Evolutionary conservation across 768 basidiomycete genomes (phyloP), one percentile per base, ranked within the genome.

Genomic region (Rhodotorula kratochvilovae): DNA sequence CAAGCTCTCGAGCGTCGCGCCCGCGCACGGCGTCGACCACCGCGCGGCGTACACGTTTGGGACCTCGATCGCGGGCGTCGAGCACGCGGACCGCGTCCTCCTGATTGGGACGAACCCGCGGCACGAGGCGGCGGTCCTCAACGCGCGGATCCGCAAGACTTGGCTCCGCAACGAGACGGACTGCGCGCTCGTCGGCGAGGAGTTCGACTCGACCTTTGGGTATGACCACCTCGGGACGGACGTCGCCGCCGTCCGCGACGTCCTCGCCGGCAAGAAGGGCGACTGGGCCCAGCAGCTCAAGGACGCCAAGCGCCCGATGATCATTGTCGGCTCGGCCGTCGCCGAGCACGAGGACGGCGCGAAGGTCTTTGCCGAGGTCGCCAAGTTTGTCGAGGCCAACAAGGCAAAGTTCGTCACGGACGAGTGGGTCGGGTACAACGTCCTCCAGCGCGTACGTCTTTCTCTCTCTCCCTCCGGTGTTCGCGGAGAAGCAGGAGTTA

Each of bases 11-110:
- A 82, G 84, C 69, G 79, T 83, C n/a, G 29, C 75, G 27, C 91
- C 93, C 8, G 84, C 86, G 0, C 87, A 90, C 72, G 90, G 90
- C 61, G 85, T 95, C 71, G 95, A 98, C 77, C 83, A 95, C 65
- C 90, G 96, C 68, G 90, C 92, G 23, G 97, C 95, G 83, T 98
- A 96, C 82, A 87, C 95, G 50, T 96, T 99, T 85, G 97, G 97
- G 82, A 84, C 89, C 16, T 91, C 90, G 33, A 92, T 99, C 68
- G 88, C 92, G 36, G 90, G 90, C 33, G 85, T 95, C 36, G 96
- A 96, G 78, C 84, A 88, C 57, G 94, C 96, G 33, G 96, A 99
- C 76, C 91, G 83, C 29, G 91, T 99, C 74, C 86, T 98, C 15
- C 86, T 99, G 39, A 87, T 98, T 76, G 96, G 95, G 67, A 96